These are phyloP conservation scores for Linderina pennispora DNA, from an alignment of 192 early-diverging fungal species.

Conservation along the genomic window DNA sequence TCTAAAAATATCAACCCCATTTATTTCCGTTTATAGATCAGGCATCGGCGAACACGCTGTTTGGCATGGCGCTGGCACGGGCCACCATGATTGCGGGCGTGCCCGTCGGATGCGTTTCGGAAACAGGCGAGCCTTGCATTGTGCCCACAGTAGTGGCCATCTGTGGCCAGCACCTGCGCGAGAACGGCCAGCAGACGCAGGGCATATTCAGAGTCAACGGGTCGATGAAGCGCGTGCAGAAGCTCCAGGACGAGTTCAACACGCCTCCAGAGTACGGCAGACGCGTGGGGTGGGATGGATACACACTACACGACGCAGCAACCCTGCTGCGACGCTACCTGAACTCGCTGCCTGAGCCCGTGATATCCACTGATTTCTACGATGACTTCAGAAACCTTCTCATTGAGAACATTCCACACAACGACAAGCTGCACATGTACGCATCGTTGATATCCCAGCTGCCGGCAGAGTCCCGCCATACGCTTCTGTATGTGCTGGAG, in stretches of 20 bases:
- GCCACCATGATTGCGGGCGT: constrained; percentile 31
- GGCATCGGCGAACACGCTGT: constrained; percentile 22
- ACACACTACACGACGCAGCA: constrained; percentile 74
- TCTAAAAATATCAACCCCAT: no score
- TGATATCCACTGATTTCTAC: constrained; percentile 63
- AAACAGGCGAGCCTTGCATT: constrained; percentile 31
- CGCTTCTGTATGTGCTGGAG: constrained; percentile 66
- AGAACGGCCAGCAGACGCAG: constrained; percentile 48
- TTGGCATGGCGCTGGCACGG: constrained; percentile 26
- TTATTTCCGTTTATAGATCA: background rate
- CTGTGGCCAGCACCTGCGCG: constrained; percentile 42
- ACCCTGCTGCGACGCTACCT: constrained; percentile 68
- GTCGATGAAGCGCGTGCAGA: constrained; percentile 64
- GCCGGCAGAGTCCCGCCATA: constrained; percentile 54
- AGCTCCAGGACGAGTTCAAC: constrained; percentile 65
- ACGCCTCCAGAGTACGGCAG: constrained; percentile 56
- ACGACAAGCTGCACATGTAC: constrained; percentile 40
- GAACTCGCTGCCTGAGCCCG: constrained; percentile 64
- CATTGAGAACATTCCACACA: constrained; percentile 38
- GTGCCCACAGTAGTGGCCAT: constrained; percentile 41
- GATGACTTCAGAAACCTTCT: constrained; percentile 59
- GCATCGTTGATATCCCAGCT: constrained; percentile 54
- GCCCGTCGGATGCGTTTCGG: constrained; percentile 25
- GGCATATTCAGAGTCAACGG: constrained; percentile 74
- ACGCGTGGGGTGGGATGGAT: constrained; percentile 55